Conservation (phyloP, 2,329 filamentous ascomycete genomes). For the Xylaria sp. region DNA sequence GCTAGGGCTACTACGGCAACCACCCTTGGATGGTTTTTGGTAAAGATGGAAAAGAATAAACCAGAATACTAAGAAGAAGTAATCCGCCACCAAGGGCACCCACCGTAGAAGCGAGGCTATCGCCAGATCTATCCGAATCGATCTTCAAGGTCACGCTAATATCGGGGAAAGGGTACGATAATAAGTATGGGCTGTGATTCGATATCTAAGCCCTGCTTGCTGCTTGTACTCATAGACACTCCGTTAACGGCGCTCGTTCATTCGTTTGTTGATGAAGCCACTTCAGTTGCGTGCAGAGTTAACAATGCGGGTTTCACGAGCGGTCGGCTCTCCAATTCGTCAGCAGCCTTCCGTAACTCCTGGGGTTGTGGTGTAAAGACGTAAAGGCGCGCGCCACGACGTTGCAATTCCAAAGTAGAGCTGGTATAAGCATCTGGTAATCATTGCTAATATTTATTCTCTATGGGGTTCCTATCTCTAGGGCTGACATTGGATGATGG, state of each 20-base stretch:
- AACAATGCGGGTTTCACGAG: not conserved
- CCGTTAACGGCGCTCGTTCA: not conserved
- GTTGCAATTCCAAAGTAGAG: not conserved
- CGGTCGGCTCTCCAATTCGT: not conserved
- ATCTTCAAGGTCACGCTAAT: no score
- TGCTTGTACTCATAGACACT: not conserved
- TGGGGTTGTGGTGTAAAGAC: not conserved
- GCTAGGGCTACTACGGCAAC: not conserved
- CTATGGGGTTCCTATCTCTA: no score
- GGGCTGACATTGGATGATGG: not conserved
- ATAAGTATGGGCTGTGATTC: not conserved
- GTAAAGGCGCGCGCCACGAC: not conserved
- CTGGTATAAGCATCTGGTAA: not conserved
- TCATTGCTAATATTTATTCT: not conserved
- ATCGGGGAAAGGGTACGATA: not conserved
- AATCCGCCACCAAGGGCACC: not conserved
- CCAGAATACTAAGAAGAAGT: not conserved
- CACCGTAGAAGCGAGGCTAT: not conserved
- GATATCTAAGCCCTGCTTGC: not conserved
- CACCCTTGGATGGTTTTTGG: not conserved
- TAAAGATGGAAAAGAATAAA: not conserved
- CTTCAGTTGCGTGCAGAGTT: not conserved
- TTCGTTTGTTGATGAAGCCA: not conserved
- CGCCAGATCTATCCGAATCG: not conserved
- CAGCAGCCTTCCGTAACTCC: not conserved